Evolutionary conservation across 805 yeast genomes (phyloP), one percentile per base, ranked within the genome.

Genomic region (Kockiozyma suomiensis): DNA sequence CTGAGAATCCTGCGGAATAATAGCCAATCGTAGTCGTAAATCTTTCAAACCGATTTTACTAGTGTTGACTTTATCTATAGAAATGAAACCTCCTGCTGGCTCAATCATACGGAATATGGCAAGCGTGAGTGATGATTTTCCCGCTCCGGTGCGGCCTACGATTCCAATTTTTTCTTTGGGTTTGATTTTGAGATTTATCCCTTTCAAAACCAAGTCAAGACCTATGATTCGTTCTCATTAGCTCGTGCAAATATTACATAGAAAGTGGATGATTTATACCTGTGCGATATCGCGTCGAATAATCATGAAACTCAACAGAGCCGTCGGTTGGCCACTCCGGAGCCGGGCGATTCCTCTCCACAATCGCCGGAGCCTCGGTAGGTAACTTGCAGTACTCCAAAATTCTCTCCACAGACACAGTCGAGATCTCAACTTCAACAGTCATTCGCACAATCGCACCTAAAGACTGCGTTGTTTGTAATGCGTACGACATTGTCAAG

Each of bases 381-480:
- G 77, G 76, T 62, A 94, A 77, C 17, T 76, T 73, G 43, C 96
- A 83, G 73, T 92, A 93, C 73, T 93, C 99, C 75, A 89, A 79
- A 56, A 93, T 86, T 76, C 99, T 85, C 77, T 93, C 98, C 45
- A 94, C 97, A 19, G 96, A 88, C 35, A 94, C 98, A 76, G 94
- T 92, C 73, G 91, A 92, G 7, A 97, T 90, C 74, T 93, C 99
- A 45, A 94, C 97, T 69, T 94, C 99, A 46, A 94, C 99, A 0
- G 97, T 90, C 98, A 92, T 92, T 76, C 99, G 83, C 32, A 94
- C 98, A 75, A 94, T 90, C 97, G 97, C 90, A 74, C 92, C 91
- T 75, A 94, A 81, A 0, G 97, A 81, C 74, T 90, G 96, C 0
- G 99, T 94, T 59, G 91, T 82, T 73, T 90, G 96, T 64, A 94